Base-by-base conservation (phyloP, 495 filamentous ascomycete species). In the Tuber aestivum region DNA sequence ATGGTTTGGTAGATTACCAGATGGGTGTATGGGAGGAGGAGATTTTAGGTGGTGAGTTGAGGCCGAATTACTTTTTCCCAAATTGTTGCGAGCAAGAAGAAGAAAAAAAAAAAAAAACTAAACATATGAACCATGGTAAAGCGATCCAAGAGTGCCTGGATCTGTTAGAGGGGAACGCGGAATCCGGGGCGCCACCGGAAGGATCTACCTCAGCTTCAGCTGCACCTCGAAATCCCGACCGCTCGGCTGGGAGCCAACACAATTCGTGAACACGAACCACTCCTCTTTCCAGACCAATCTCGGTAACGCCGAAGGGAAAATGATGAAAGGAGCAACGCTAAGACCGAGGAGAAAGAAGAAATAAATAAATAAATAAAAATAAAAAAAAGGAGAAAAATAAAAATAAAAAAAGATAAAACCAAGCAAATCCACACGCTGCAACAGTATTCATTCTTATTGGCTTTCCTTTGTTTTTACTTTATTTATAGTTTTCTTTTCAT, bases 11-110 rank as follows among this genome's bases (percentile, higher is more conserved):
- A 10, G 95, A 99, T 85, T 99, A 97, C 83, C 91, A 98, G 81
- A 95, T 97, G 86, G 95, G 95, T 5, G 92, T 98, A 69, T 95
- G 93, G 89, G 95, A 98, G 84, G 94, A 97, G 83, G 91, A 92
- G 79, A 97, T 99, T 78, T 87, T 97, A 70, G 88, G 87, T 72
- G 87, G 94, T 95, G 87, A 80, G 93, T 87, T 70, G 73, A 77
- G 56, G 45, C 48, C 74, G 68, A 74, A 74, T 77, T 80, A 37
- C 76, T 79, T 79, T 74, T 72, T 71, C 72, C 69, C 50, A 65
- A 69, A 74, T 70, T 70, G 73, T 72, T 73, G 75, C 69, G 50
- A 56, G 74, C 27, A 6, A 32, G 50, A 16, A 27, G 32, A 35
- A 35, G 69, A 78, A 75, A 20, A 45, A 61, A 27, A 61, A 61